A percentile compares a stretch with the other conserved stretches of the same genome.
Conservation (phyloP, 495 filamentous ascomycete genomes). For the Aspergillus cavernicola region DNA sequence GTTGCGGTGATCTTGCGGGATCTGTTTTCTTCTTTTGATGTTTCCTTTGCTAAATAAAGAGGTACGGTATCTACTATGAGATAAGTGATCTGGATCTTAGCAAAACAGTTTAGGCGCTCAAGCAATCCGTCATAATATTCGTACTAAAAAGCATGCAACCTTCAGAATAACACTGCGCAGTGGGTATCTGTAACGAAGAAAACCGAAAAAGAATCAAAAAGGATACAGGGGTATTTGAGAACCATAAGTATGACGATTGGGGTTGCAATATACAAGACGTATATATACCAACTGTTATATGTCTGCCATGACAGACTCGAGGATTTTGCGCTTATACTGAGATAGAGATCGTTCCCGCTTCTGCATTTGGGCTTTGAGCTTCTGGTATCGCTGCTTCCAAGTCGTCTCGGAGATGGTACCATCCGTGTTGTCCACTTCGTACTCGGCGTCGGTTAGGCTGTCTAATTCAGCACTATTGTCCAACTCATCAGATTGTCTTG, state of each 20-base stretch:
- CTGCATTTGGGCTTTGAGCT: slow-evolving; percentile 46
- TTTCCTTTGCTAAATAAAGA: too few relatives aligned
- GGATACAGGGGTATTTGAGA: slow-evolving; percentile 1
- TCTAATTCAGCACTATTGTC: slow-evolving; percentile 22
- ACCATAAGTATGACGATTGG: background rate
- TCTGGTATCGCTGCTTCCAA: slow-evolving; percentile 45
- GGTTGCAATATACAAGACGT: background rate
- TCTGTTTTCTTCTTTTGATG: too few relatives aligned
- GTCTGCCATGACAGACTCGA: slow-evolving; percentile 56
- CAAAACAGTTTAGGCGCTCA: background rate
- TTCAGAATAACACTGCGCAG: slow-evolving; percentile 13
- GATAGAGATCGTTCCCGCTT: slow-evolving; percentile 49
- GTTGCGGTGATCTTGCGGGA: too few relatives aligned
- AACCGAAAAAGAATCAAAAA: slow-evolving; percentile 15
- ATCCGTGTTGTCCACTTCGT: slow-evolving; percentile 29
- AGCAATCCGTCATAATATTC: background rate
- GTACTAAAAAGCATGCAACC: background rate
- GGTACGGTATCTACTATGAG: background rate
- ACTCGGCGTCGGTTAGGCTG: slow-evolving; percentile 27
- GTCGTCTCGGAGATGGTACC: slow-evolving; percentile 27
- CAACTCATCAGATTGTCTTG: slow-evolving; percentile 2
- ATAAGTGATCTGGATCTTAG: background rate
- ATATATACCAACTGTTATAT: slow-evolving; percentile 27
- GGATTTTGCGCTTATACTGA: slow-evolving; percentile 49
- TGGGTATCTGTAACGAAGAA: slow-evolving; percentile 21